Percentiles rank a stretch among this genome's conserved stretches.
phyloP scores from a whole-genome alignment of 148 eudicot species.

The Dianthus caryophyllus region DNA sequence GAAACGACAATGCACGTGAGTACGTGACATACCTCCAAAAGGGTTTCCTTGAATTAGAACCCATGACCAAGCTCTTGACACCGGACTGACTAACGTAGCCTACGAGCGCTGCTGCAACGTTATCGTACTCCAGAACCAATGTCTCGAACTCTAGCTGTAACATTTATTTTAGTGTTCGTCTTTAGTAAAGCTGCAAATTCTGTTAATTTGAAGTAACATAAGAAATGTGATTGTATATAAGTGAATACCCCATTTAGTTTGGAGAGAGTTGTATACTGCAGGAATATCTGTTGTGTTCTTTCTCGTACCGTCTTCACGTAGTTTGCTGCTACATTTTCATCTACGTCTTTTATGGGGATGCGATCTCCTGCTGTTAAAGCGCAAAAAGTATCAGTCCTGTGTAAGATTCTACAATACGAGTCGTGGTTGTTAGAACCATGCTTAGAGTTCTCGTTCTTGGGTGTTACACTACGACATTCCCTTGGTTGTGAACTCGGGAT shows the following conservation, averaged over 20 bases:
- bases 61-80: conserved; percentile 57
- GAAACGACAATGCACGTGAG: no score
- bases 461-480: no score
- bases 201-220: no score
- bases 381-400: neutral
- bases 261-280: neutral
- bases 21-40: conserved; percentile 40
- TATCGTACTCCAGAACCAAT: conserved; percentile 60
- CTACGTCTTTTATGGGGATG: conserved; percentile 6
- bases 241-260: neutral
- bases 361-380: conserved; percentile 15
- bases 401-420: no score
- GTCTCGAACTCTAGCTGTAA: conserved; percentile 51
- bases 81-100: conserved; percentile 38
- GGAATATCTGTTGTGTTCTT: conserved; percentile 2
- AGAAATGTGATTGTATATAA: no score
- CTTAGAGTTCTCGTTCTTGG: no score
- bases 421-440: neutral
- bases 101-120: conserved; percentile 50
- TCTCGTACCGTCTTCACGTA: conserved; percentile 4
- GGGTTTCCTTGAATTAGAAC: conserved; percentile 49
- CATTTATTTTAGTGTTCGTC: neutral
- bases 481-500: no score
- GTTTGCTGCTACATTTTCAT: neutral
- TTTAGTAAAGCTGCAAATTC: neutral